Percentiles rank a stretch among this genome's conserved stretches.
These are phyloP conservation scores for Eleusine indica DNA, from an alignment of 176 grass and related monocot species.

Conservation along the genomic window DNA sequence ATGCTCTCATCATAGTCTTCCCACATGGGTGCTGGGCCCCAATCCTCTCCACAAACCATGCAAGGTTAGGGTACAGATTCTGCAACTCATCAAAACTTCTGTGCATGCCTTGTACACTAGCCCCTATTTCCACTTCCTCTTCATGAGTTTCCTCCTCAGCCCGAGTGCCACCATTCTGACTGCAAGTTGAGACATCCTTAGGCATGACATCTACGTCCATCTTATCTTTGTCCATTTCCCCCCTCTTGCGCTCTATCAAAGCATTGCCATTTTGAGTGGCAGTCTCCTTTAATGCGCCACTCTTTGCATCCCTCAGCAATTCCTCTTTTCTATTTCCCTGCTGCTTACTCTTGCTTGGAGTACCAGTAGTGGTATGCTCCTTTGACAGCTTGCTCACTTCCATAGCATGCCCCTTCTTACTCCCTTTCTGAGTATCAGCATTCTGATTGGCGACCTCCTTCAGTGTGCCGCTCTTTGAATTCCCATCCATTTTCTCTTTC, in stretches of 20 bases:
- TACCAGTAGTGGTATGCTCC: background rate
- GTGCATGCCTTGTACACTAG: background rate
- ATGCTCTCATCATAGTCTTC: conserved; percentile 42
- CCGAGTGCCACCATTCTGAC: background rate
- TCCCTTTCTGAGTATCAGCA: background rate
- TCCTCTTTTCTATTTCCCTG: conserved; percentile 1
- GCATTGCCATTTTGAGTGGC: background rate
- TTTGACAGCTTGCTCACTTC: conserved; percentile 6
- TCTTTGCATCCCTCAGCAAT: background rate
- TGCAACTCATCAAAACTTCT: conserved; percentile 39
- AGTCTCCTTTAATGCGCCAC: background rate
- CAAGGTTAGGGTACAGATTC: conserved; percentile 31
- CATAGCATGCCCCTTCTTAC: conserved; percentile 2
- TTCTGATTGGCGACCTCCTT: conserved; percentile 16
- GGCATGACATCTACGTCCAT: background rate
- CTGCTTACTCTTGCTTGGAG: conserved; percentile 26
- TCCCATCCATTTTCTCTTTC: conserved; percentile 8
- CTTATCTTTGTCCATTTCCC: conserved; percentile 27
- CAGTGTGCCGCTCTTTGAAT: background rate
- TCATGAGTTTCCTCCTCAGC: background rate
- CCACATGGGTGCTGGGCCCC: conserved; percentile 27
- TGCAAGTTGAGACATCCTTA: background rate
- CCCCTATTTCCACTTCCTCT: conserved; percentile 17
- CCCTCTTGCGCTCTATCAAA: conserved; percentile 13
- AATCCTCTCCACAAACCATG: conserved; percentile 38